Evolutionary conservation across 495 filamentous ascomycete genomes (phyloP), one percentile per base, ranked within the genome.

Genomic region (Rhypophila decipiens): DNA sequence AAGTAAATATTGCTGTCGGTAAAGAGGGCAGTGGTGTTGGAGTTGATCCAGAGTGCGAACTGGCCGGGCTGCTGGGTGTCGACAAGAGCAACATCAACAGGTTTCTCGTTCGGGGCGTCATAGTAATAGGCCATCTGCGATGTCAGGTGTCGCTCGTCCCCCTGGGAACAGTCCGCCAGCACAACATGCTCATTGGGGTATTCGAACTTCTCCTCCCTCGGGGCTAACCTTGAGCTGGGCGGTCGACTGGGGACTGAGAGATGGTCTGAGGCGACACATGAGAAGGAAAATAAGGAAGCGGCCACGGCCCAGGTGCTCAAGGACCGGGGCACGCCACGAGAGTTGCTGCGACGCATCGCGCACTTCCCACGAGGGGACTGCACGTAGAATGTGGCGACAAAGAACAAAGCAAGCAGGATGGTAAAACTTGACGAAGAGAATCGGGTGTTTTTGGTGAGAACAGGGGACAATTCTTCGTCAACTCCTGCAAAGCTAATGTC

Each of bases 121-220:
- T 19, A 8, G 52, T 57, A 71, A 52, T 71, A 71, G 40, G 68
- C 57, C 42, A 63, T 63, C 39, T 69, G 63, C 2, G 66, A 69
- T 5, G 65, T 61, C 13, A 62, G 12, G 13, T 54, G 46, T 36
- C 38, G 41, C n/a, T n/a, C n/a, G 19, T 29, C 23, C 0, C 2
- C 12, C 37, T 60, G 58, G 15, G 43, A 33, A 51, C 63, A 66
- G 50, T 66, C 63, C 37, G 60, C 56, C 5, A 66, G 58, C 1
- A 63, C 53, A 36, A 66, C 56, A 24, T 63, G 53, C 38, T 66
- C 62, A 24, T 37, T 46, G 11, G 36, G 36, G 36, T 5, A 39
- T 15, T 31, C 27, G 7, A 31, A 13, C 27, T 31, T 7, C 27
- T 31, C 7, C 39, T 17, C 36, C 36, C 36, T 38, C 15, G 27